Evolutionary conservation across 768 basidiomycete genomes (phyloP), one percentile per base, ranked within the genome.

Genomic region (Coprinopsis sp.): DNA sequence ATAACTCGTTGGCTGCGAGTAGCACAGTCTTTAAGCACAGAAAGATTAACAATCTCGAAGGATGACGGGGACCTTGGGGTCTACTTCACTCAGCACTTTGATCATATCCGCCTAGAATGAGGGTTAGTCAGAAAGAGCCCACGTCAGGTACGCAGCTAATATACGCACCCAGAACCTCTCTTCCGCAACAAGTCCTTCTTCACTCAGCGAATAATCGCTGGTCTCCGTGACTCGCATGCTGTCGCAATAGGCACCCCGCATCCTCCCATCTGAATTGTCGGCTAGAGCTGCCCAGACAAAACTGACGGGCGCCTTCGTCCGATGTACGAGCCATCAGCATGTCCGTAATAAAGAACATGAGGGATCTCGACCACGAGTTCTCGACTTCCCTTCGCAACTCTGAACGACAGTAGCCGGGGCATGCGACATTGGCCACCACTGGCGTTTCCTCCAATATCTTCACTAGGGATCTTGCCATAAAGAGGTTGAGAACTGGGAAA

Each of bases 331-430:
- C 72, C 0, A 77, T 33, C 0, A 60, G 2, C 4, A 42, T 54
- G 30, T 68, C 62, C 51, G 67, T 57, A 2, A 69, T 18, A 27
- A 46, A 43, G 14, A 46, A 29, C 4, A 67, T 4, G 10, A 54
- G 12, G n/a, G 6, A 49, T 42, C 23, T 45, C 22, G 19, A 61
- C 6, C 1, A 56, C 59, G 2, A 40, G n/a, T n/a, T n/a, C n/a
- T n/a, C 33, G 4, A 68, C n/a, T 6, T 58, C 51, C 21, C 66
- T 51, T 0, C 59, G 54, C 1, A 77, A 54, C 18, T 67, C 62
- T 6, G 71, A 72, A 16, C 53, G 41, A 54, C 72, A 72, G 52
- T 62, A 67, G 2, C 73, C 73, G n/a, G 75, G 75, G 42, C 69
- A 66, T 25, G 69, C 60, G 27, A 63, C 34, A 45, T 64, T 62